These are phyloP conservation scores for Epicoccum sorghinum DNA, from an alignment of 2,329 filamentous ascomycete species.

Conservation along the genomic window DNA sequence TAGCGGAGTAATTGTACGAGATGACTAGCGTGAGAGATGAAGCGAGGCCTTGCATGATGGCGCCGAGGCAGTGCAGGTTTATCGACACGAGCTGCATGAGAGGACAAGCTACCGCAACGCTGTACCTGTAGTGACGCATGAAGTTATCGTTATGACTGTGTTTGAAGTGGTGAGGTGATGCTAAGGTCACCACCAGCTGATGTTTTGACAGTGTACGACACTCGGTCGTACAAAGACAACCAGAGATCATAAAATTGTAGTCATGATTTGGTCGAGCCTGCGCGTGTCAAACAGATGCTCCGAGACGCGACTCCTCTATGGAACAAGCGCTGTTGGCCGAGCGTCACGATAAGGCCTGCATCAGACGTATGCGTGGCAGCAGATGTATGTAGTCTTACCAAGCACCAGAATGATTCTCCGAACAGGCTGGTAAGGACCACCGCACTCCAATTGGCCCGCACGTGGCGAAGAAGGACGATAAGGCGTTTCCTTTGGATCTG, in stretches of 20 bases:
- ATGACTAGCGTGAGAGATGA: constrained; percentile 12
- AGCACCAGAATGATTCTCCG: constrained; percentile 24
- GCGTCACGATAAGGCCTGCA: constrained; percentile 21
- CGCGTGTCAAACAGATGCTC: background rate
- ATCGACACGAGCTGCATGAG: constrained; percentile 23
- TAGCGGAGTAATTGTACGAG: constrained; percentile 26
- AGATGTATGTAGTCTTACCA: constrained; percentile 18
- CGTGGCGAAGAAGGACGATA: constrained; percentile 1
- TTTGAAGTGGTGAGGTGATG: constrained; percentile 10
- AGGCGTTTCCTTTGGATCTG: constrained; percentile 15
- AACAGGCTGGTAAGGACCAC: constrained; percentile 4
- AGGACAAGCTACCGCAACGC: constrained; percentile 7
- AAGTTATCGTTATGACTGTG: constrained; percentile 2
- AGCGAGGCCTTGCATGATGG: constrained; percentile 34
- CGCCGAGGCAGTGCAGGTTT: constrained; percentile 41
- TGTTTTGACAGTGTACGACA: constrained; percentile 9
- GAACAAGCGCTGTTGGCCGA: constrained; percentile 13
- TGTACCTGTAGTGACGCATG: constrained; percentile 11
- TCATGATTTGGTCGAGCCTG: background rate
- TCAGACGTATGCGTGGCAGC: constrained; percentile 26
- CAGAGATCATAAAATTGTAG: constrained; percentile 1
- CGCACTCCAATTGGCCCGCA: constrained; percentile 16
- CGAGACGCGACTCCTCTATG: constrained; percentile 7
- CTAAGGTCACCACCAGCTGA: constrained; percentile 12
- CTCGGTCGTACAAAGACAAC: constrained; percentile 4